Evolutionary conservation across 768 basidiomycete genomes (phyloP).

Genomic region (Infundibulicybe gibba): DNA sequence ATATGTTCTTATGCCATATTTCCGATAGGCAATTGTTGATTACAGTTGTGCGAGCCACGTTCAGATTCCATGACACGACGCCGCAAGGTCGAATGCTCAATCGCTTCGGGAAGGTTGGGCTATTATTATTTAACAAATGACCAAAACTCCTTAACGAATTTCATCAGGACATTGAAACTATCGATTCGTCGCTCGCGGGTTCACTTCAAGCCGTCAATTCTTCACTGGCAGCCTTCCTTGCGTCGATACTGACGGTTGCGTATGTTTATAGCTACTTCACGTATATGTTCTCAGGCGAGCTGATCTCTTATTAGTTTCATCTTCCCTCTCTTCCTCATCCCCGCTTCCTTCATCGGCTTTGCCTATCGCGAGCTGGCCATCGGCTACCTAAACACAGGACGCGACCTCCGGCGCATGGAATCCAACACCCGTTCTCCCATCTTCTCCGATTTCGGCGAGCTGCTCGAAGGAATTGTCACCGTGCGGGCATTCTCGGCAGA

Average conservation of each 20-base stretch:
- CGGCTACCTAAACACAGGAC: conserved; percentile 75
- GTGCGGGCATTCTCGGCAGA: conserved; percentile 90
- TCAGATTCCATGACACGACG: conserved; percentile 82
- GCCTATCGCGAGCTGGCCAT: conserved; percentile 68
- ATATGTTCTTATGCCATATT: conserved; percentile 25
- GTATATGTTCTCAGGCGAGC: conserved; percentile 2
- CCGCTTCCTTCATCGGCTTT: conserved; percentile 69
- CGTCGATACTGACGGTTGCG: conserved; percentile 71
- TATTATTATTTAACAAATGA: neutral
- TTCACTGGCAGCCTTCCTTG: conserved; percentile 73
- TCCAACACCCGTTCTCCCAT: conserved; percentile 84
- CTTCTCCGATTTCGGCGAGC: conserved; percentile 77
- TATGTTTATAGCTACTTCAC: conserved; percentile 26
- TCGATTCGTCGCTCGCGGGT: conserved; percentile 68
- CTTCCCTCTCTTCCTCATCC: conserved; percentile 81
- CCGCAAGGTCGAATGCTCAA: conserved; percentile 86
- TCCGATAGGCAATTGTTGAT: conserved; percentile 50
- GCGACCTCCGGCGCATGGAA: conserved; percentile 88
- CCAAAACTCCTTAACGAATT: neutral
- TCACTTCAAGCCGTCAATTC: conserved; percentile 76
- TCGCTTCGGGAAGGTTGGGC: conserved; percentile 65
- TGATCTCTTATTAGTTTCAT: conserved; percentile 41
- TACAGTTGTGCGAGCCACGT: conserved; percentile 76
- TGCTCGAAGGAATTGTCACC: conserved; percentile 88
- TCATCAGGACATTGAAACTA: conserved; percentile 74